Evolutionary conservation across 257 asterid genomes (phyloP).

Genomic region (Nicotiana undulata): DNA sequence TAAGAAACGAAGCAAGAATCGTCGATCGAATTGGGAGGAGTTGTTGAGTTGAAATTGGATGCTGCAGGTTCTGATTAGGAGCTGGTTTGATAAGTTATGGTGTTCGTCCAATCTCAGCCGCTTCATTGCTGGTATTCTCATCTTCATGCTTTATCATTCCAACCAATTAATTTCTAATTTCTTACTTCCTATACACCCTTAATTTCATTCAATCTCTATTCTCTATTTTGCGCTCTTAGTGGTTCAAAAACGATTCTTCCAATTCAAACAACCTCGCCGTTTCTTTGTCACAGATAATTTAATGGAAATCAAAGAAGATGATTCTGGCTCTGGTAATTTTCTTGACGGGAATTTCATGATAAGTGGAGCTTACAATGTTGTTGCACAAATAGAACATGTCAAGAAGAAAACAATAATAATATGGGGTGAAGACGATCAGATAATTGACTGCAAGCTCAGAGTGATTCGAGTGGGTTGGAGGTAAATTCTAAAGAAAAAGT

Average conservation of each 20-base stretch:
- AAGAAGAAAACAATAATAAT: no score
- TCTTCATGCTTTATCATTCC: no score
- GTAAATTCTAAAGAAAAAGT: no score
- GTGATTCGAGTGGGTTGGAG: no score
- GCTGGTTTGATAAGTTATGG: slow-evolving; percentile 66
- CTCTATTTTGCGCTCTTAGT: not conserved
- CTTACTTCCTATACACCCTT: no score
- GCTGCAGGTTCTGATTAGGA: slow-evolving; percentile 43
- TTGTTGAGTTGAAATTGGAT: slow-evolving; percentile 22
- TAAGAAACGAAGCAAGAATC: slow-evolving; percentile 44
- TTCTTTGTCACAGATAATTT: slow-evolving; percentile 10
- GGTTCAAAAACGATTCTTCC: not conserved
- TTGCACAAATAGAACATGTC: no score
- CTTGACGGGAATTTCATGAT: no score
- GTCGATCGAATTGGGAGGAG: slow-evolving; percentile 28
- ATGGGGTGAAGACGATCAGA: no score
- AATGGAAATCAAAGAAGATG: slow-evolving; percentile 53
- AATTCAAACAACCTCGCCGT: not conserved
- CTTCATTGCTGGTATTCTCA: slow-evolving; percentile 79
- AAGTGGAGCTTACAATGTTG: no score
- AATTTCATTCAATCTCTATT: not conserved
- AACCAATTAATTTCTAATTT: no score
- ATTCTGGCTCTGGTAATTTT: slow-evolving; percentile 21
- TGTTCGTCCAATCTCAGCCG: slow-evolving; percentile 82
- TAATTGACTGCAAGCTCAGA: no score